Base-by-base conservation (phyloP, 2,329 filamentous ascomycete species). In the Metarhizium album region DNA sequence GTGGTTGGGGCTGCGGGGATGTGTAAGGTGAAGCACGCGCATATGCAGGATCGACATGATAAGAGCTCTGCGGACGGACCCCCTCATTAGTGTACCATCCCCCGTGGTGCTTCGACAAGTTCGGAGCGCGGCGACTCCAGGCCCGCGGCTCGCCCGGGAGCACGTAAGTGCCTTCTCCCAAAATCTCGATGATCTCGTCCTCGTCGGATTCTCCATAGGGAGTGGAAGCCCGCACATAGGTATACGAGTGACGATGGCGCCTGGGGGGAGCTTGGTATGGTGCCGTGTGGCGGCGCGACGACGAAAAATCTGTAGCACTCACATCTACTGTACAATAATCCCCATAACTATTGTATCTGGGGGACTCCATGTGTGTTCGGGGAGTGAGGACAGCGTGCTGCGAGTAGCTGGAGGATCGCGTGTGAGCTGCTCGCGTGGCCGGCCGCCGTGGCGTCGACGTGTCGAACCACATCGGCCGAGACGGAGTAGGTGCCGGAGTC, bases 241-340 rank as follows among this genome's bases (percentile, higher is more conserved):
- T 74, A 68, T 73, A 76, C 57, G 78, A 80, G 68, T 67, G 70
- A 63, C 75, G 75, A 65, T 79, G 74, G 67, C 70, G 74, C 70
- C 68, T 70, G 62, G 64, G 55, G 47, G 56, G 55, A 54, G 59
- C 57, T 56, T 62, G 60, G 58, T 58, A 63, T 49, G 61, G 63
- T 58, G 60, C 63, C 55, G 63, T 65, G 56, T 60, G 62, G 60
- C 67, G 67, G 63, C 68, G 68, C 63, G 67, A 69, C 58, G 71
- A 67, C 63, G 69, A 74, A 66, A 70, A 74, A 67, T 68, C 62
- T 68, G 75, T 75, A 61, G 68, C 67, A 82, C 78, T 82, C 78
- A 82, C 78, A 80, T 81, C 78, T 70, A 76, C 77, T 69, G 78
- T 80, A 70, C 76, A 78, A 72, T 82, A 82, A 63, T 78, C 71